These are phyloP conservation scores for Coffea canephora DNA, from an alignment of 257 asterid species.

Conservation along the genomic window DNA sequence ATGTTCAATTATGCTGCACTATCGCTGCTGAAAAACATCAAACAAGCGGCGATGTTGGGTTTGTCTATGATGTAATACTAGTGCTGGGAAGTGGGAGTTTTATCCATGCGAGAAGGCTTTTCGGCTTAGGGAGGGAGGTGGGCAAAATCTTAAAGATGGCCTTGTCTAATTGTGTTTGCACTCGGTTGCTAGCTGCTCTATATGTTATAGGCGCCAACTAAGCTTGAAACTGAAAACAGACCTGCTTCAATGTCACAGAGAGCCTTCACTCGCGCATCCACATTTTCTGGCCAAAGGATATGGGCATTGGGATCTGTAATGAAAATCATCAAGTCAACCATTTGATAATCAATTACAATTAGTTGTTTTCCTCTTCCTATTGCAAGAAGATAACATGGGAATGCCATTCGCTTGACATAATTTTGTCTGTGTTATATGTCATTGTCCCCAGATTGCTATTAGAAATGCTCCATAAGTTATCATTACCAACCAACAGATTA, in stretches of 20 bases:
- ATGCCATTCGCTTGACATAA: neutral
- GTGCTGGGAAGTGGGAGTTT: neutral
- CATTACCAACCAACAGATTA: neutral
- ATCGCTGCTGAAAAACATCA: neutral
- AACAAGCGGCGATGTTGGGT: neutral
- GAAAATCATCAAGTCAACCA: constrained; percentile 7
- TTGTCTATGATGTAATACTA: too few relatives aligned
- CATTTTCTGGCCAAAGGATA: constrained; percentile 64
- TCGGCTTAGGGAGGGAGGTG: neutral
- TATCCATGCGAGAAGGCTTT: neutral
- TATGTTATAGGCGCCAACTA: neutral
- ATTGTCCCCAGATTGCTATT: neutral
- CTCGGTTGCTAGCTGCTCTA: neutral
- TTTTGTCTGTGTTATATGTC: neutral
- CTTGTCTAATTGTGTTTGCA: neutral
- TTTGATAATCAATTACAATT: neutral
- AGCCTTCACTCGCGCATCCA: constrained; percentile 57
- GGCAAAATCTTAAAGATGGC: neutral
- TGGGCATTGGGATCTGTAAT: constrained; percentile 80
- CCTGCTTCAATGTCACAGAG: constrained; percentile 79
- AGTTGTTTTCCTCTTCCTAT: neutral
- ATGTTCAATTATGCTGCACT: neutral
- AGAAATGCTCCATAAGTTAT: neutral
- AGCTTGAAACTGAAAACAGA: neutral
- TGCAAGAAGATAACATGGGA: neutral